Percentiles rank a stretch among this genome's conserved stretches.
These are phyloP conservation scores for Cokeromyces recurvatus DNA, from an alignment of 371 early-diverging fungal species.

Conservation along the genomic window DNA sequence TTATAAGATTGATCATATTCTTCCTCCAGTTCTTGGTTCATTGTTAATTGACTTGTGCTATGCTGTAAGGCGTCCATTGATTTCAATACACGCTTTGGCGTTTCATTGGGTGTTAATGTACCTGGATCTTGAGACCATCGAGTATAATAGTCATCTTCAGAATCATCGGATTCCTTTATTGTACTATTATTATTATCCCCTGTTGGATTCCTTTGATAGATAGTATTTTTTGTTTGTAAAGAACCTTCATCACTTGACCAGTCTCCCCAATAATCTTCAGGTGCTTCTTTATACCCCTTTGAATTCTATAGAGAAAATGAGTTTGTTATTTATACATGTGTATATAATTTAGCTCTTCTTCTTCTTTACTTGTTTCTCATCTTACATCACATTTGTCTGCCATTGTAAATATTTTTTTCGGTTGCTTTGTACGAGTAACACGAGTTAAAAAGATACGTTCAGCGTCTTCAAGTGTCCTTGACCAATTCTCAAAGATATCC, in stretches of 20 bases:
- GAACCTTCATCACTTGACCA: slow-evolving; percentile 42
- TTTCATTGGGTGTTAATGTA: slow-evolving; percentile 32
- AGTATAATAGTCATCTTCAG: slow-evolving; percentile 42
- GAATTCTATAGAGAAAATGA: slow-evolving; percentile 1
- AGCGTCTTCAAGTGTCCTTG: slow-evolving; percentile 71
- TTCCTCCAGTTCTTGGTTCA: slow-evolving; percentile 35
- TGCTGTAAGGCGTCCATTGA: too few species aligned
- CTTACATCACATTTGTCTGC: slow-evolving; percentile 19
- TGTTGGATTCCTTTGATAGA: too few species aligned
- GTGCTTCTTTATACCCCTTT: slow-evolving; percentile 18
- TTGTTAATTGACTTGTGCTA: slow-evolving; percentile 1
- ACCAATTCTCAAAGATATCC: slow-evolving; percentile 33
- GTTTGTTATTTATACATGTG: neutral
- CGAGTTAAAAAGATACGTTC: slow-evolving; percentile 33
- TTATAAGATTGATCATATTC: slow-evolving; percentile 46
- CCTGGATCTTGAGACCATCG: slow-evolving; percentile 43
- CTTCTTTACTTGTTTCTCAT: neutral
- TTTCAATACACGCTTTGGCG: slow-evolving; percentile 8
- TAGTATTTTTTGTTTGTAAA: neutral
- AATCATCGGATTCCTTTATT: slow-evolving; percentile 20
- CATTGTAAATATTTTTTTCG: slow-evolving; percentile 6
- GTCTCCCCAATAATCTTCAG: slow-evolving; percentile 46
- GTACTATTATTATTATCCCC: slow-evolving; percentile 3
- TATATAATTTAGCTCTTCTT: too few species aligned
- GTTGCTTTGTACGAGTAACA: too few species aligned